These are phyloP conservation scores for Striga asiatica DNA, from an alignment of 257 asterid species.

Conservation along the genomic window DNA sequence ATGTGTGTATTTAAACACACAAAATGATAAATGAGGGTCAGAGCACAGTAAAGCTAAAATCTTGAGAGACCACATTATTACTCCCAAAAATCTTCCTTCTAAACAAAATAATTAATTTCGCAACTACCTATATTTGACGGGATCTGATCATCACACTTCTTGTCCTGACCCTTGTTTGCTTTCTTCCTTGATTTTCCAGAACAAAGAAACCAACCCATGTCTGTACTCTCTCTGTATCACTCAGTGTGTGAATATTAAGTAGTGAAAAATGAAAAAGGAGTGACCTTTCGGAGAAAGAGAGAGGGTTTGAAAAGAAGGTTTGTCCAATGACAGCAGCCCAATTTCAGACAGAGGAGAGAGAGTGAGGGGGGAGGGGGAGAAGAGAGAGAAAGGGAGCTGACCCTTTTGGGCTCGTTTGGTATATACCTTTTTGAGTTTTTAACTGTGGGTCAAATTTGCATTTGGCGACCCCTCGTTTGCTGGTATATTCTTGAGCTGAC, in stretches of 20 bases:
- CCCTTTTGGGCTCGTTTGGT: too few relatives aligned
- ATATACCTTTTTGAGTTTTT: too few relatives aligned
- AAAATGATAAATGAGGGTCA: background rate
- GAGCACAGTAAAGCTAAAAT: background rate
- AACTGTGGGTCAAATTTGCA: too few relatives aligned
- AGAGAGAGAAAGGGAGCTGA: too few relatives aligned
- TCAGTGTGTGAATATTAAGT: constrained; percentile 9
- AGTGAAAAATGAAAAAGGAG: background rate
- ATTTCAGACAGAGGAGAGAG: too few relatives aligned
- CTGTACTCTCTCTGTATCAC: background rate
- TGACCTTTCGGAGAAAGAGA: constrained; percentile 14
- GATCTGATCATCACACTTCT: constrained; percentile 59
- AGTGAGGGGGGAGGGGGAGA: too few relatives aligned
- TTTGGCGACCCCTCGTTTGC: too few relatives aligned
- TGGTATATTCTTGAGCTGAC: too few relatives aligned
- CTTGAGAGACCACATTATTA: background rate
- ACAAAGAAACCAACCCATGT: constrained; percentile 62
- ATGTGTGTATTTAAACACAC: too few relatives aligned
- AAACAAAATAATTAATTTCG: too few relatives aligned
- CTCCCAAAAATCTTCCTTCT: background rate
- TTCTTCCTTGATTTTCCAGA: constrained; percentile 64
- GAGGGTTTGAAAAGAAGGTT: background rate
- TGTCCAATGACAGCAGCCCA: too few relatives aligned
- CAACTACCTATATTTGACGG: constrained; percentile 47
- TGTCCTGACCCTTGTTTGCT: constrained; percentile 26